Evolutionary conservation across 495 filamentous ascomycete genomes (phyloP), one percentile per base, ranked within the genome.

Genomic region (Sordaria brevicollis): DNA sequence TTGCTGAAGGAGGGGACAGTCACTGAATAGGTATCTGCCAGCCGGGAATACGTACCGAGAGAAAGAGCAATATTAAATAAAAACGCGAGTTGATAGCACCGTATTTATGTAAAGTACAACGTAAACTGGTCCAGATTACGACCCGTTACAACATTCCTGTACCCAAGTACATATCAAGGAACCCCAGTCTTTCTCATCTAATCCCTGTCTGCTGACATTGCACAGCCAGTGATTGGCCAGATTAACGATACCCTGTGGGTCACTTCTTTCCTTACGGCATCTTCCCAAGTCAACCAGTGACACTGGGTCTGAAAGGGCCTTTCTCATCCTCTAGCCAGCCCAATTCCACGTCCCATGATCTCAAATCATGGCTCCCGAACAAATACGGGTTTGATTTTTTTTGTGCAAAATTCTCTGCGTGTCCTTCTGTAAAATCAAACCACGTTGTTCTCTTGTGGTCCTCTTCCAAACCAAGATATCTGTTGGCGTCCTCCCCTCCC

Each of bases 191-290:
- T 15, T 62, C 37, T 57, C 54, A 57, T 67, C 49, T 67, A 57
- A 35, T 21, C 41, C 73, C 25, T 68, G 70, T 67, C 74, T 78
- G 76, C 76, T 78, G 76, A 78, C 76, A 78, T 73, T 78, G 65
- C 65, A 35, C 21, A 36, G 8, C 6, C 35, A 65, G 5, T 75
- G 70, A 77, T 78, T 78, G 49, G 76, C 34, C 37, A 36, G 15
- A 29, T 13, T 15, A 3, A 6, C 29, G 29, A 3, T 19, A 35
- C 54, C 7, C 29, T 38, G 71, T 74, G 70, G 72, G 62, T 33
- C 67, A 31, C 21, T n/a, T 35, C 31, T 49, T 72, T 49, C 70
- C 43, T 68, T 68, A 35, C 66, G 35, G 37, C 49, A 62, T 31
- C 49, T 62, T 25, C 49, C 25, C 25, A 31, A 17, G 49, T 62